Evolutionary conservation across 192 early-diverging fungal genomes (phyloP).

Genomic region (Pilaira anomala): DNA sequence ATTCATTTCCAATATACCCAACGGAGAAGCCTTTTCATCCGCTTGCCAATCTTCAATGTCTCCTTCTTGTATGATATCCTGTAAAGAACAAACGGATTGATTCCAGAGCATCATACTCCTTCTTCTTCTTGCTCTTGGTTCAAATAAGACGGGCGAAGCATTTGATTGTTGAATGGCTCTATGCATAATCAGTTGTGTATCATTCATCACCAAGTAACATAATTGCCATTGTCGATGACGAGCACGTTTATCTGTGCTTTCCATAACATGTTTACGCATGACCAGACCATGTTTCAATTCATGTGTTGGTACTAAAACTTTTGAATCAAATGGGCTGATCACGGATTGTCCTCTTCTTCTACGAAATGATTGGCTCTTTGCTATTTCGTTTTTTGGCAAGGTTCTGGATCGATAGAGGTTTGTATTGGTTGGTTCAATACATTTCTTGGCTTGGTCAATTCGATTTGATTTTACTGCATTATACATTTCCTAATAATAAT

Average conservation of each 20-base stretch:
- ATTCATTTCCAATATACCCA: background rate
- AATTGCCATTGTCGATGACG: constrained; percentile 12
- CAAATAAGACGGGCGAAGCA: no score
- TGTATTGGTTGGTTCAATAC: background rate
- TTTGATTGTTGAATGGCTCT: background rate
- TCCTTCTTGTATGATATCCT: background rate
- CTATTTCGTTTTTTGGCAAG: constrained; percentile 1
- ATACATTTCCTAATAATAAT: constrained; percentile 5
- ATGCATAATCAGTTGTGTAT: constrained; percentile 1
- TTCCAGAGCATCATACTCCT: constrained; percentile 14
- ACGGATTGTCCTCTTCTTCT: constrained; percentile 4
- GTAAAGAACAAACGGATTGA: background rate
- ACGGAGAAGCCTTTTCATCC: background rate
- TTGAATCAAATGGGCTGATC: background rate
- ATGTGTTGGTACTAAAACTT: background rate
- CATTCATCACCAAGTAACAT: constrained; percentile 10
- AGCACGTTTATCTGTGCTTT: constrained; percentile 9
- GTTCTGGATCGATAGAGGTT: background rate
- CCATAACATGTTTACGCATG: constrained; percentile 15
- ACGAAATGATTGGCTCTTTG: background rate
- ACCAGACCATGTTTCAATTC: constrained; percentile 3
- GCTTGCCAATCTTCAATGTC: background rate
- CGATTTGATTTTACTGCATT: constrained; percentile 3
- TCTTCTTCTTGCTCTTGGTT: constrained; percentile 8
- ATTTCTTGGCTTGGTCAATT: constrained; percentile 9